A percentile compares a stretch with the other conserved stretches of the same genome.
Conservation (phyloP, 805 yeast species). For the Wickerhamiella domercqiae region DNA sequence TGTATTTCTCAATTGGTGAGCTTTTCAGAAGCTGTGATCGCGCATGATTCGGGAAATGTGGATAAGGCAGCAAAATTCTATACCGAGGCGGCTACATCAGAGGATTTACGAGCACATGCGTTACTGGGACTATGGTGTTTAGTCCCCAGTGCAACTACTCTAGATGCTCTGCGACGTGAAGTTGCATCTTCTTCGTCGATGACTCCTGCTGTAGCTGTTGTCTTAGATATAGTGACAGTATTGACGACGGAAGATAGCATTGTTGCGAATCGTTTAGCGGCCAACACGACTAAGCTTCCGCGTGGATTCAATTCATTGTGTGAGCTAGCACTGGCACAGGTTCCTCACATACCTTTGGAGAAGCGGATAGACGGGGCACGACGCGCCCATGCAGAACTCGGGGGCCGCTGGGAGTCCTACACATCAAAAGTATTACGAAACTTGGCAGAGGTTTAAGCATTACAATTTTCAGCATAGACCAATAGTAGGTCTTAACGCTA, state of each 20-base stretch:
- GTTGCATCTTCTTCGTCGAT: background rate
- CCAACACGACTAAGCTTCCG: too few relatives aligned
- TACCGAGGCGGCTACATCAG: background rate
- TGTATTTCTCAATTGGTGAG: background rate
- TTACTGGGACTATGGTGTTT: background rate
- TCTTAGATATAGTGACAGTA: background rate
- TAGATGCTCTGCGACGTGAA: background rate
- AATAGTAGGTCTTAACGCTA: too few relatives aligned
- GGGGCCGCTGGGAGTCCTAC: too few relatives aligned
- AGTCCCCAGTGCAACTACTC: background rate
- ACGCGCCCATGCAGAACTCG: background rate
- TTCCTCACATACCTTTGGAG: background rate
- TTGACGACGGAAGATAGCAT: background rate
- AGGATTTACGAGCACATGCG: background rate
- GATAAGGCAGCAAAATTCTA: background rate
- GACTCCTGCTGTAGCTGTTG: background rate
- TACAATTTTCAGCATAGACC: too few relatives aligned
- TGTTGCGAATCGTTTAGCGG: background rate
- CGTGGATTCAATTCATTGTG: background rate
- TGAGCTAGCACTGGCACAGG: background rate
- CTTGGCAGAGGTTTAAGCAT: too few relatives aligned
- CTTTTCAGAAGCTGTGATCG: background rate
- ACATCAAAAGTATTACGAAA: too few relatives aligned
- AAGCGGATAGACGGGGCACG: background rate
- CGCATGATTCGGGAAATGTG: background rate